Evolutionary conservation across 2,329 filamentous ascomycete genomes (phyloP).

Genomic region (Sporothrix inflata): DNA sequence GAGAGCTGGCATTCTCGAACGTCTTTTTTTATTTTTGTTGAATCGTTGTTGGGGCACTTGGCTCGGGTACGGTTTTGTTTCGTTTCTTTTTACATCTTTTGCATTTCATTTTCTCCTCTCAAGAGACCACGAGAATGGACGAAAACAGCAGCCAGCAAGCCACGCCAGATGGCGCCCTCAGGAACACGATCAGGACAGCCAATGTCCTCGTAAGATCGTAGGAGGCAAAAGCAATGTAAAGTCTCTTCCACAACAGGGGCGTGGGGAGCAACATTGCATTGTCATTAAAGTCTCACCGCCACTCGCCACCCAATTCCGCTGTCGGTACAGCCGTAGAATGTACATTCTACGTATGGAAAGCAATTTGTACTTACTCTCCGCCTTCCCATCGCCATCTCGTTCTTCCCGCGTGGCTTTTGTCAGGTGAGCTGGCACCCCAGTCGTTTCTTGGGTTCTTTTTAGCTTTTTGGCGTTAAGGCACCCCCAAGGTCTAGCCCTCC

Average conservation of each 20-base stretch:
- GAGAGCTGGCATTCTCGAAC: background rate
- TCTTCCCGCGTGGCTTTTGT: conserved; percentile 9
- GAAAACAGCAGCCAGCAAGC: background rate
- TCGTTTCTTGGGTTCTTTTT: background rate
- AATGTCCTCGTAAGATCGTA: background rate
- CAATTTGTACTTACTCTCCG: too few species aligned
- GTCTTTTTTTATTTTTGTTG: background rate
- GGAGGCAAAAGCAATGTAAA: background rate
- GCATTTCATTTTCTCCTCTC: background rate
- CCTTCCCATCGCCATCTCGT: background rate
- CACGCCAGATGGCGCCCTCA: too few species aligned
- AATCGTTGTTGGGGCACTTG: background rate
- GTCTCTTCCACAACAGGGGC: background rate
- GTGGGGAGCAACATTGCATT: background rate
- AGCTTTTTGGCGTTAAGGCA: background rate
- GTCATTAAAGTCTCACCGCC: conserved; percentile 21
- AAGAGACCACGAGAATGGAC: background rate
- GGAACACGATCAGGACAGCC: conserved; percentile 3
- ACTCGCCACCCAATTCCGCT: conserved; percentile 12
- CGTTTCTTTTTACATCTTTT: background rate
- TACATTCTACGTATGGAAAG: background rate
- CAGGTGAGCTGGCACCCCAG: background rate
- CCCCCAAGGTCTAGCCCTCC: background rate
- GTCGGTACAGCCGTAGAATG: conserved; percentile 4
- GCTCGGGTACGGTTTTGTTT: background rate